Conservation (phyloP, 2,329 filamentous ascomycete genomes). For the Exophiala oligosperma region DNA sequence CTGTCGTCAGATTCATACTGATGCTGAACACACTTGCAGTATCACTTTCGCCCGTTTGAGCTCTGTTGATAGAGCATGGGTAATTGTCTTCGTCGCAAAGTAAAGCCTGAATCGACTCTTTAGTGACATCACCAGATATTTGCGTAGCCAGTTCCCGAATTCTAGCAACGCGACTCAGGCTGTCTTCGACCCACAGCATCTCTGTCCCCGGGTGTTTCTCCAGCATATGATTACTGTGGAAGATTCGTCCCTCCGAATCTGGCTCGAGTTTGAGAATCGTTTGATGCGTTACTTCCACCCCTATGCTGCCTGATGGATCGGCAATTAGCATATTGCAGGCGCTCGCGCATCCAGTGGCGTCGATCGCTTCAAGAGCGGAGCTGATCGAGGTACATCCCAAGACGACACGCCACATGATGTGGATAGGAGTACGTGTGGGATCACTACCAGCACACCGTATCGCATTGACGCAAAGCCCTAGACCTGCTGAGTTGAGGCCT, state of each 20-base stretch:
- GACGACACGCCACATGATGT: constrained; percentile 53
- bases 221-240: constrained; percentile 48
- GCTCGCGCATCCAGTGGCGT: constrained; percentile 48
- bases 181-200: constrained; percentile 18
- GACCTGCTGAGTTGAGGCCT: constrained; percentile 53
- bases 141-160: constrained; percentile 29
- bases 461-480: constrained; percentile 58
- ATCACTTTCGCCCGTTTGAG: constrained; percentile 3
- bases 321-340: constrained; percentile 56
- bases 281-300: constrained; percentile 47
- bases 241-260: constrained; percentile 36
- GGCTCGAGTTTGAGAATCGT: constrained; percentile 33
- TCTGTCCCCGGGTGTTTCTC: constrained; percentile 17
- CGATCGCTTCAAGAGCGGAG: constrained; percentile 51
- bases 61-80: constrained; percentile 6
- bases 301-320: constrained; percentile 45
- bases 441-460: constrained; percentile 52
- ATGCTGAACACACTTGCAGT: constrained; percentile 7
- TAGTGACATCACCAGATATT: constrained; percentile 18
- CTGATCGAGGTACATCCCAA: constrained; percentile 47
- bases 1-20: background rate
- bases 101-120: background rate
- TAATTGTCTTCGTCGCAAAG: constrained; percentile 9
- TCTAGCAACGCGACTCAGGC: constrained; percentile 31
- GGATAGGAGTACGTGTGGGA: constrained; percentile 49